Evolutionary conservation across 2,329 filamentous ascomycete species (phyloP), one percentile per base, ranked within the genome.

Genomic region (Talaromyces sp.): DNA sequence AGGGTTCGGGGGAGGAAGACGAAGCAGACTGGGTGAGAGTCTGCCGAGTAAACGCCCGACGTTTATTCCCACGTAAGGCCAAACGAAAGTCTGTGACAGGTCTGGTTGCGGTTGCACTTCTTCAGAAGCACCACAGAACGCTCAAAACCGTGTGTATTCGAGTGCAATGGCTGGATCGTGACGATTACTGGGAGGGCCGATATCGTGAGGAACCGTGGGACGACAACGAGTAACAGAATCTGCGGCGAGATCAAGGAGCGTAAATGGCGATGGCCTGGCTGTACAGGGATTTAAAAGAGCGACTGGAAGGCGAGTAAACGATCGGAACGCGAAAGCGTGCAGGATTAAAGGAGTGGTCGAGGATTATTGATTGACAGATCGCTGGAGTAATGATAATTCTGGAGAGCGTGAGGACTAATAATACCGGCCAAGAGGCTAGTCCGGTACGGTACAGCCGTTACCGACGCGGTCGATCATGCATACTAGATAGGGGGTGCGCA

Each of bases 191-290:
- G 32, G 52, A 44, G 56, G 36, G 42, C 44, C 30, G 60, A 62
- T 62, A 62, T 59, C 42, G 60, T 58, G 39, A 59, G 57, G 52
- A 59, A 53, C 60, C 60, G 60, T 58, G 60, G 60, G 57, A 54
- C 57, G 17, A 60, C 58, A 60, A 58, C 22, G 61, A 63, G 61
- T 28, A 54, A 63, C 58, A 55, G 51, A 62, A 25, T 47, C 36
- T 36, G 53, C 27, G 32, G 47, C 42, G 47, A 44, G 25, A 54
- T 19, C 44, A 56, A 56, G n/a, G 58, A 59, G 33, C 52, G 47
- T 36, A 51, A 58, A 55, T 58, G 60, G 28, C 59, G 39, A 47
- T 4, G 44, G 33, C 54, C 42, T 22, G 22, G n/a, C 19, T 22
- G 17, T 17, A n/a, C 49, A 53, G 11, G 27, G 9, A 11, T 30